phyloP scores from a whole-genome alignment of 192 early-diverging fungal genomes.

The Kickxella alabastrina region DNA sequence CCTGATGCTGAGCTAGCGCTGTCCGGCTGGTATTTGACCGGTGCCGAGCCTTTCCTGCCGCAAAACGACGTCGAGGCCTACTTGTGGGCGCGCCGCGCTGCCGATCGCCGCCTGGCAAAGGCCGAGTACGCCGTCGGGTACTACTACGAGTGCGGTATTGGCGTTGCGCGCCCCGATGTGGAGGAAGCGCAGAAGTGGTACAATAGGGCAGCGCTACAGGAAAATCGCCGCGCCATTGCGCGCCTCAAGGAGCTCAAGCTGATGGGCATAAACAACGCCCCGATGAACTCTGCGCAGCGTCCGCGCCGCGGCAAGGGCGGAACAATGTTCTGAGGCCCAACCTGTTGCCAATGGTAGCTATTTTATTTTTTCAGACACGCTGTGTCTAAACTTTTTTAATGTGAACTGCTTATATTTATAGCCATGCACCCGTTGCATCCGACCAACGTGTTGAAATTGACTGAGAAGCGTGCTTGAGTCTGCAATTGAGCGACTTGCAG shows the following conservation, averaged over 20 bases:
- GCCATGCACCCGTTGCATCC: too few species aligned
- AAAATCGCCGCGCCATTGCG: constrained; percentile 77
- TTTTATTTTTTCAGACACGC: too few species aligned
- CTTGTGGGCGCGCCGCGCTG: constrained; percentile 94
- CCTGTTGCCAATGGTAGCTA: background rate
- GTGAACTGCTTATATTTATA: too few species aligned
- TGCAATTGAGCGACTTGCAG: too few species aligned
- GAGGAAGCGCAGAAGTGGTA: constrained; percentile 92
- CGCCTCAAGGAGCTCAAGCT: constrained; percentile 82
- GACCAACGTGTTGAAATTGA: too few species aligned
- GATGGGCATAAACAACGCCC: constrained; percentile 39
- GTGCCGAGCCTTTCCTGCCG: constrained; percentile 80
- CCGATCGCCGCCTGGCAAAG: constrained; percentile 90
- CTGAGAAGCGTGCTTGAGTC: too few species aligned
- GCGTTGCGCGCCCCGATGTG: constrained; percentile 58
- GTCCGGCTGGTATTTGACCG: constrained; percentile 98
- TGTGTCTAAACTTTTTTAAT: too few species aligned
- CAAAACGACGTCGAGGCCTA: constrained; percentile 96
- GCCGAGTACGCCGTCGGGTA: constrained; percentile 97
- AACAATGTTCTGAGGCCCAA: constrained; percentile 25
- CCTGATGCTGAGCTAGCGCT: constrained; percentile 88
- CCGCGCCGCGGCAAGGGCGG: constrained; percentile 41
- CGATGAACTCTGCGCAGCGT: constrained; percentile 13
- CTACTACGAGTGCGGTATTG: constrained; percentile 89
- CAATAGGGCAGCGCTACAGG: constrained; percentile 74